A percentile compares a stretch with the other conserved stretches of the same genome.
Conservation (phyloP, 1,139 yeast genomes). For the Hansenula anomala region DNA sequence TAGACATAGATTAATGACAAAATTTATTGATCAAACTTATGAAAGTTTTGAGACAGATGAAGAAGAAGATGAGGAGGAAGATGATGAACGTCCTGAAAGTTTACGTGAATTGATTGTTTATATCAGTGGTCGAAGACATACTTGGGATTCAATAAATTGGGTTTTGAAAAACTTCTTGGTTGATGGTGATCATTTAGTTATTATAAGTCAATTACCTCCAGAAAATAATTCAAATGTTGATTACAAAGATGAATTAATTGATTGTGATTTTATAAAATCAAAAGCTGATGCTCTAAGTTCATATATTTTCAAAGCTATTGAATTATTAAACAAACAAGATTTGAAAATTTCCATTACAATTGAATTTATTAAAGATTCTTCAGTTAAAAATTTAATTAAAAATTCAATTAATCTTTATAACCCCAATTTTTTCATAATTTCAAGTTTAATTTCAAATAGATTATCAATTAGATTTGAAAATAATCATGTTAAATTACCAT, state of each 20-base stretch:
- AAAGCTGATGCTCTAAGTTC: constrained; percentile 21
- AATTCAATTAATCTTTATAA: constrained; percentile 49
- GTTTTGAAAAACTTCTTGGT: constrained; percentile 44
- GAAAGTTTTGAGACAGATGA: too few species aligned
- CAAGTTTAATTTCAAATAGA: constrained; percentile 29
- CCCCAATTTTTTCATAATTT: constrained; percentile 46
- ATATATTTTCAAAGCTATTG: constrained; percentile 14
- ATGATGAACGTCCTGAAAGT: constrained; percentile 10
- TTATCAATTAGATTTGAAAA: constrained; percentile 26
- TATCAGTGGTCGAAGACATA: constrained; percentile 58
- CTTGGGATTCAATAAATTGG: constrained; percentile 75
- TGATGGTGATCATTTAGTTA: constrained; percentile 62
- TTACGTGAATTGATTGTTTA: constrained; percentile 51
- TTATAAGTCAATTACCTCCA: constrained; percentile 40
- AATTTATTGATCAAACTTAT: constrained; percentile 6
- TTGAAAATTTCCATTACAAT: constrained; percentile 46
- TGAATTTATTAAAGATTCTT: constrained; percentile 40
- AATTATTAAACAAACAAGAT: constrained; percentile 16
- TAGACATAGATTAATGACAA: constrained; percentile 14
- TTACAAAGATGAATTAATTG: constrained; percentile 25
- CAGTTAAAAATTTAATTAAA: constrained; percentile 41
- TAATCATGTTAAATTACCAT: constrained; percentile 29
- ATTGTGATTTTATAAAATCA: constrained; percentile 9
- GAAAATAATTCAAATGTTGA: constrained; percentile 28
- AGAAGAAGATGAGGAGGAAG: not conserved